Evolutionary conservation across 257 asterid genomes (phyloP).

Genomic region (Solanum neorickii): DNA sequence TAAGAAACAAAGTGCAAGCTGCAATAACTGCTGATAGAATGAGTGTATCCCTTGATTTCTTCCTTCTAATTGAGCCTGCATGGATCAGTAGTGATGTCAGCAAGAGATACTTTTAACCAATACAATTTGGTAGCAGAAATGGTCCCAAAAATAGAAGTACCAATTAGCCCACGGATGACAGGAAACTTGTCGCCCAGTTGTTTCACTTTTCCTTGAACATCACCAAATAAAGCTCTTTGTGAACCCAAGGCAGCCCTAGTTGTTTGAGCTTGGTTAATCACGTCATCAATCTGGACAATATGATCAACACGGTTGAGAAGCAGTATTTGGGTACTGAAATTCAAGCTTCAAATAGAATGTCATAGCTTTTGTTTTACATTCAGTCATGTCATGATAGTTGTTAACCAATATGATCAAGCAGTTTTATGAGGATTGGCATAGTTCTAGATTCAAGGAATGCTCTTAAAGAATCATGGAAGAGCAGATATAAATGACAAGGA

Average conservation of each 20-base stretch:
- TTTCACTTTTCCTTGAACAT: constrained; percentile 90
- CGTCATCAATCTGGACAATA: constrained; percentile 70
- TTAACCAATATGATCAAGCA: not conserved
- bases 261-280: constrained; percentile 94
- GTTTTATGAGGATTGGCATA: not conserved
- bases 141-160: constrained; percentile 23
- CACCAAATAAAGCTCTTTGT: constrained; percentile 82
- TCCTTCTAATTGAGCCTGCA: constrained; percentile 84
- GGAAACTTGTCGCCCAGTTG: constrained; percentile 84
- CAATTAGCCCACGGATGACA: constrained; percentile 75
- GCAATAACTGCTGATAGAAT: constrained; percentile 93
- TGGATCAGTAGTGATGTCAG: constrained; percentile 4
- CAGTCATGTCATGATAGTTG: not conserved
- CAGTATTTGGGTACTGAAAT: not conserved
- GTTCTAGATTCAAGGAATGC: not conserved
- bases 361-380: not conserved
- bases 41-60: constrained; percentile 84
- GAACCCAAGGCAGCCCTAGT: constrained; percentile 80
- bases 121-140: not conserved
- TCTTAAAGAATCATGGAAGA: not conserved
- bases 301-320: not conserved
- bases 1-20: constrained; percentile 91
- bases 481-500: not conserved
- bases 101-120: not conserved
- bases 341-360: not conserved